Evolutionary conservation across 2,329 filamentous ascomycete species (phyloP).

Genomic region (Cordyceps cateniannulata): DNA sequence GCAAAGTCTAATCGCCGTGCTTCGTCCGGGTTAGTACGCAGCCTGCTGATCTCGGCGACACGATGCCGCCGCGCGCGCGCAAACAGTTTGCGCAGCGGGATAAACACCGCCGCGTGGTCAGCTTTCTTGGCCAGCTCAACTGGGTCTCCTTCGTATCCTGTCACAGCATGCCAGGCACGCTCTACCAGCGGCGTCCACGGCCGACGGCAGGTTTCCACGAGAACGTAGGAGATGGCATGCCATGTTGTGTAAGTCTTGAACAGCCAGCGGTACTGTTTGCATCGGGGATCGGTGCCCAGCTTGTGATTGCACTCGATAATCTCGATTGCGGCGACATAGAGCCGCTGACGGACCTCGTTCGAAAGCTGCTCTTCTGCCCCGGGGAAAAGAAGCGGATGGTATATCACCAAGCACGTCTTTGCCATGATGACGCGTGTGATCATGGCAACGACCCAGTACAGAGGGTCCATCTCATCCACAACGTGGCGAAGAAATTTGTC

Average conservation of each 20-base stretch:
- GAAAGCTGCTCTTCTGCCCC: constrained; percentile 50
- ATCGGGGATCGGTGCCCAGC: constrained; percentile 52
- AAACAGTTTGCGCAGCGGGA: constrained; percentile 49
- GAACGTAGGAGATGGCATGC: constrained; percentile 43
- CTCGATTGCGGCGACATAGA: constrained; percentile 67
- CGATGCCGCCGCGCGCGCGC: constrained; percentile 46
- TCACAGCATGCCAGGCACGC: constrained; percentile 43
- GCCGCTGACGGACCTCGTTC: constrained; percentile 57
- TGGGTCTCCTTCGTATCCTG: constrained; percentile 31
- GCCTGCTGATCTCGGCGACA: constrained; percentile 41
- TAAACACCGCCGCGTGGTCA: constrained; percentile 43
- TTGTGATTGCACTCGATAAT: constrained; percentile 64
- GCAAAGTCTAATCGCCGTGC: constrained; percentile 43
- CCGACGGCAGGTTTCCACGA: constrained; percentile 40
- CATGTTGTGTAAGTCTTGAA: constrained; percentile 46
- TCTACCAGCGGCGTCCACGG: constrained; percentile 45
- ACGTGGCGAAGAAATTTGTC: constrained; percentile 47
- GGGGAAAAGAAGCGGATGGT: constrained; percentile 63
- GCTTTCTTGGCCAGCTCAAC: constrained; percentile 38
- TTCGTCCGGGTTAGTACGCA: constrained; percentile 42
- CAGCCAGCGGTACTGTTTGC: constrained; percentile 42
- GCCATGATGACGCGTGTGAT: constrained; percentile 65
- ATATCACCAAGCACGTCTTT: constrained; percentile 71
- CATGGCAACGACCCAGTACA: constrained; percentile 64
- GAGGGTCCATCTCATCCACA: constrained; percentile 39